Base-by-base conservation (phyloP, 108 stramenopile species). In the Skeletonema menzelii region DNA sequence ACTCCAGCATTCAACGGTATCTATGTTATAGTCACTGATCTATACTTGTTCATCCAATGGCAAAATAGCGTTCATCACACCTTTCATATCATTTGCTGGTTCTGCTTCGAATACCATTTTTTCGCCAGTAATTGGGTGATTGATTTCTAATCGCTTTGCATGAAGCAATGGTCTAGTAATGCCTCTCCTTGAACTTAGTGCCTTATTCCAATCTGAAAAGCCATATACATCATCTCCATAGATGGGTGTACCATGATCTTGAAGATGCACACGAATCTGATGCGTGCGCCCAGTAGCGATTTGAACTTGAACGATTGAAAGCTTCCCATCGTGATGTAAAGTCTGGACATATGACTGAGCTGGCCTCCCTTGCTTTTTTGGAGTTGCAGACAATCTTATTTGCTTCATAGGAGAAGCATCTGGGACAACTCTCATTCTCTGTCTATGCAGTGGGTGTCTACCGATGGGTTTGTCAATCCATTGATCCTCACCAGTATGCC, bases 251-350 rank as follows among this genome's bases (percentile, higher is more conserved):
- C 91, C 90, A 26, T 96, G 91, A 89, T 97, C 93, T 86, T 96
- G 92, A 19, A 96, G 68, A 70, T 97, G 95, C 32, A 92, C 95
- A 64, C 94, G 86, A 65, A 91, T 91, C 87, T 98, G 97, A 70
- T 98, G 97, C 14, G 97, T 98, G 19, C 97, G 84, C 13, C 97
- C 97, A 17, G 97, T 98, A 47, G 95, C 95, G 56, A 98, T 98
- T 42, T 82, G 64, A 38, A 97, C 95, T 74, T 93, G 83, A 27
- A 91, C 96, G 8, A 98, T 63, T 12, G 81, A 71, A 1, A 98
- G 87, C 73, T 97, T 96, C 1, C 97, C 94, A 81, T 98, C 97
- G 75, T 94, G 96, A 22, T 88, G 89, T 17, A 89, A 24, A 13
- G 86, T 87, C 55, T 88, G 86, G n/a, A 94, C 85, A 59, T 73